Evolutionary conservation across 2,329 filamentous ascomycete genomes (phyloP).

Genomic region (Pseudopyrenochaeta lycopersici): DNA sequence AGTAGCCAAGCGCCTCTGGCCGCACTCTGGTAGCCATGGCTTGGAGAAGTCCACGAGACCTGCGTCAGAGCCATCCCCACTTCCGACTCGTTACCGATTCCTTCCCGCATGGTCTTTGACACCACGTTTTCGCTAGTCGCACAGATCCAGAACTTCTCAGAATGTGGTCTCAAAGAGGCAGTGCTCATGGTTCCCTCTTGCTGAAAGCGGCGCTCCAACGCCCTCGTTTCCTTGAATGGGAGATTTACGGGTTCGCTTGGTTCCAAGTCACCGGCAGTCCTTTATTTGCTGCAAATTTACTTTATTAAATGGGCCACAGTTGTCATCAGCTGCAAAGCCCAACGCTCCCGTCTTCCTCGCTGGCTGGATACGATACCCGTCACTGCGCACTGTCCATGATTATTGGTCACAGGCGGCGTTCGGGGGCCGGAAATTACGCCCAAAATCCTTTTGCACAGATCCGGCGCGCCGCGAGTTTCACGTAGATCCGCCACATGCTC

Average conservation of each 20-base stretch:
- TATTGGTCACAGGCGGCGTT: constrained; percentile 36
- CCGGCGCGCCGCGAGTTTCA: constrained; percentile 46
- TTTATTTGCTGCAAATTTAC: too few relatives aligned
- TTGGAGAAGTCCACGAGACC: constrained; percentile 7
- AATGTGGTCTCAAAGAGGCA: constrained; percentile 5
- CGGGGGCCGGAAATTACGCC: constrained; percentile 35
- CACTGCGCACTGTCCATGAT: constrained; percentile 1
- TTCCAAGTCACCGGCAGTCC: too few relatives aligned
- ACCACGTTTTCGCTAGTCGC: constrained; percentile 9
- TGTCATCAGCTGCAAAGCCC: not conserved
- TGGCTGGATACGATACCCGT: constrained; percentile 4
- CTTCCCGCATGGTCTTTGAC: constrained; percentile 9
- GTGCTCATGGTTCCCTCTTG: not conserved
- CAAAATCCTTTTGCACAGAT: constrained; percentile 41
- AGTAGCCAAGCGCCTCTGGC: not conserved
- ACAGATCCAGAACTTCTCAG: constrained; percentile 4
- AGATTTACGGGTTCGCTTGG: too few relatives aligned
- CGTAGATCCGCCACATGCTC: constrained; percentile 39
- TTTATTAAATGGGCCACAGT: not conserved
- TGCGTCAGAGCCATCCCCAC: constrained; percentile 4
- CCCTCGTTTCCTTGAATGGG: not conserved
- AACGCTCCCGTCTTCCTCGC: not conserved
- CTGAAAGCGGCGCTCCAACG: constrained; percentile 1
- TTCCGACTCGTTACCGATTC: constrained; percentile 2
- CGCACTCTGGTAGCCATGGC: not conserved